A percentile compares a stretch with the other conserved stretches of the same genome.
phyloP scores from a whole-genome alignment of 2,329 filamentous ascomycete species.

The Lachnellula occidentalis region DNA sequence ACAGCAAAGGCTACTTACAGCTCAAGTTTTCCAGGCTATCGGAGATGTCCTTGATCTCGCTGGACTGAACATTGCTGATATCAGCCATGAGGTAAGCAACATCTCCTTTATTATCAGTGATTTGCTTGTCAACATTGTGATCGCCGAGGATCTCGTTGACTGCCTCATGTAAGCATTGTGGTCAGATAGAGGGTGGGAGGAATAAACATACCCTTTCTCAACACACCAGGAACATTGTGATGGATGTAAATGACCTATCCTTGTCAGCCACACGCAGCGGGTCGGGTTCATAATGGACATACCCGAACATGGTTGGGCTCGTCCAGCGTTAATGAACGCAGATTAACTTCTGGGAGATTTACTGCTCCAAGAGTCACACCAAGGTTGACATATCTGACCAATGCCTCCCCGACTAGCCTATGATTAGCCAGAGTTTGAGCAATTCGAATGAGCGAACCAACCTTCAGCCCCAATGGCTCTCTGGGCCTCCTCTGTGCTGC shows the following conservation, averaged over 20 bases:
- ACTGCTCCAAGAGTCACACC: constrained; percentile 87
- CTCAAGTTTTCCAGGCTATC: constrained; percentile 74
- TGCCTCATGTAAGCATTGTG: constrained; percentile 30
- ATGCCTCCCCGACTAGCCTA: constrained; percentile 66
- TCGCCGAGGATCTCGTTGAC: constrained; percentile 93
- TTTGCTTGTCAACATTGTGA: constrained; percentile 99
- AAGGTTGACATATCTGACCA: constrained; percentile 94
- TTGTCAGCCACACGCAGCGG: constrained; percentile 18
- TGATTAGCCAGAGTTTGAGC: background rate
- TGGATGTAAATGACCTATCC: constrained; percentile 84
- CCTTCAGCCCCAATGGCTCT: constrained; percentile 88
- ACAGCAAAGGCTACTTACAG: constrained; percentile 50
- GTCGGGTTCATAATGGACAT: constrained; percentile 27
- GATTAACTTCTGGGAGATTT: constrained; percentile 90
- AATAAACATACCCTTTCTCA: constrained; percentile 63
- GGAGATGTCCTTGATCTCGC: constrained; percentile 80
- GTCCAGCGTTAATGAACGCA: constrained; percentile 84
- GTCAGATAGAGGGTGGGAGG: too few relatives aligned
- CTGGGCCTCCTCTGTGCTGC: constrained; percentile 96
- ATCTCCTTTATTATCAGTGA: constrained; percentile 90
- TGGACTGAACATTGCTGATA: constrained; percentile 76
- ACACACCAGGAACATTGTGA: constrained; percentile 90
- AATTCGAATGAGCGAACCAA: constrained; percentile 24
- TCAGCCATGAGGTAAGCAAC: constrained; percentile 98
- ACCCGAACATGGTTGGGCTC: constrained; percentile 84